Evolutionary conservation across 1,139 yeast species (phyloP), one percentile per base, ranked within the genome.

Genomic region (Yamadazyma triangularis): DNA sequence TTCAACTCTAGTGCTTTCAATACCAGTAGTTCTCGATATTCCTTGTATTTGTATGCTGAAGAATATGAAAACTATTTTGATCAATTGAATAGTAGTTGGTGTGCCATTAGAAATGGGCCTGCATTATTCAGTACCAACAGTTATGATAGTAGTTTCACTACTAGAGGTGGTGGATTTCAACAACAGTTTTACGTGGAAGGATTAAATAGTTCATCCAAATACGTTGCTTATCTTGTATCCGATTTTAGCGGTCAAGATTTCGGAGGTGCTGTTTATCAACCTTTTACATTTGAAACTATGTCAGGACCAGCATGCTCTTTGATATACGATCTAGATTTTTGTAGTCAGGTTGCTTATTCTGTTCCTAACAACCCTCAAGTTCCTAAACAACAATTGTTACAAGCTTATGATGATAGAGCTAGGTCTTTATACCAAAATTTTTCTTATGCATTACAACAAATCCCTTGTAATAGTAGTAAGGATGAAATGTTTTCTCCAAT

Each of bases 341-440:
- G 98, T 55, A 57, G 68, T 22, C 75, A 77, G 30, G 93, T 89
- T 22, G 94, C 96, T 0, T 91, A 88, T 56, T 73, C 95, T 1
- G 96, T 86, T 0, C 98, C 97, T 0, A 75, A 81, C 4, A 48
- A 47, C n/a, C 34, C 41, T 8, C 36, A 39, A 5, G 23, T 35
- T 8, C 22, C 49, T 11, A 51, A 50, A 15, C 48, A 41, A 2
- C 53, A 48, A 3, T 42, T 66, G n/a, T 49, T 38, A 23, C 13
- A 32, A 0, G 47, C 71, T 14, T 91, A 87, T 50, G 96, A 91
- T 48, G 46, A 62, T 25, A 61, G 77, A 41, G 91, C 96, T 0
- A 43, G 48, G 12, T 50, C 54, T 0, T 49, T 77, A 14, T 91
- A 73, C 52, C 45, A 56, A 8, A 85, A 85, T 51, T 91, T 91